Evolutionary conservation across 371 early-diverging fungal species (phyloP).

Genomic region (Haplosporangium sp.): DNA sequence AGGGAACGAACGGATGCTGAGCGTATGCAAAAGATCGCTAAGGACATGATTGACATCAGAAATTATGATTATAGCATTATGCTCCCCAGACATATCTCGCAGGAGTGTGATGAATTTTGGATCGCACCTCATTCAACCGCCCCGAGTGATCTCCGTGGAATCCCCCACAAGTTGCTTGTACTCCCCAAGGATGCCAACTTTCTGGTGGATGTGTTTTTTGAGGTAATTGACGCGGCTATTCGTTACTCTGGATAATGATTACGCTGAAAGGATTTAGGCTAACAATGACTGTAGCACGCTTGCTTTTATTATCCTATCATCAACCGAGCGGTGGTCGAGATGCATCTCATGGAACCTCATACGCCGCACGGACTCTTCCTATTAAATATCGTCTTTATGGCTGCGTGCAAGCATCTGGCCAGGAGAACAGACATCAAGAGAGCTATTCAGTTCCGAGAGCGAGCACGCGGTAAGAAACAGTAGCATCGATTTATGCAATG

Average conservation of each 20-base stretch:
- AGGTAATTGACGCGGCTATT: too few species aligned
- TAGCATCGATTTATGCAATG: not conserved
- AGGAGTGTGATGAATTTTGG: constrained; percentile 39
- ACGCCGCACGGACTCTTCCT: constrained; percentile 35
- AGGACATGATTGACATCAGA: constrained; percentile 28
- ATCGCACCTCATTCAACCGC: constrained; percentile 8
- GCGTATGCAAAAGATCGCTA: constrained; percentile 35
- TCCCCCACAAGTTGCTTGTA: constrained; percentile 34
- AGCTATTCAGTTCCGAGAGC: constrained; percentile 45
- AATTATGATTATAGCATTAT: constrained; percentile 34
- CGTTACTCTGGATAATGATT: too few species aligned
- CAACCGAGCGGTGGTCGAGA: constrained; percentile 32
- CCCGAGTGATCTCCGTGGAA: constrained; percentile 11
- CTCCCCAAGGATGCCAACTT: constrained; percentile 48
- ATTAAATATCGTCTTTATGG: constrained; percentile 39
- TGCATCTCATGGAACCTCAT: constrained; percentile 44
- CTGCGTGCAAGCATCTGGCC: constrained; percentile 38
- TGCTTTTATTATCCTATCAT: constrained; percentile 43
- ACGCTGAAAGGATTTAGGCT: not conserved
- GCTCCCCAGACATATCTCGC: constrained; percentile 44
- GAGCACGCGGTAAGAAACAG: constrained; percentile 33
- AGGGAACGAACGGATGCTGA: too few species aligned
- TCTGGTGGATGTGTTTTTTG: constrained; percentile 43
- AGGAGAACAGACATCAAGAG: constrained; percentile 37
- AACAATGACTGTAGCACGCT: constrained; percentile 16